A percentile compares a stretch with the other conserved stretches of the same genome.
phyloP scores from a whole-genome alignment of 139 green algal genomes.

The Zygnema cylindricum region DNA sequence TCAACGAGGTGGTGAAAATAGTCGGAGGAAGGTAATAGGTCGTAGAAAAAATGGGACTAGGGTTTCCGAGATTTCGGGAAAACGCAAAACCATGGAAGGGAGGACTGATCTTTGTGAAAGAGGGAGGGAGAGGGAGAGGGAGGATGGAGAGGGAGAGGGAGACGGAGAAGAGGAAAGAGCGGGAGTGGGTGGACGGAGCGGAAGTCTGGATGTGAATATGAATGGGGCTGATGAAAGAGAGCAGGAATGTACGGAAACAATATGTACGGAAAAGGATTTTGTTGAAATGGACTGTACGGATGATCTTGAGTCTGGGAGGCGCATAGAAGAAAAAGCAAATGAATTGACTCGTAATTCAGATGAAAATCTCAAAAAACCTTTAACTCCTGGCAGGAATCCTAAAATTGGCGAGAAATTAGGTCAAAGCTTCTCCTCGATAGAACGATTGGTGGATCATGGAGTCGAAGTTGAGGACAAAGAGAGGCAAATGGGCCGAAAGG shows the following conservation, averaged over 20 bases:
- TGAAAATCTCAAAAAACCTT: neutral
- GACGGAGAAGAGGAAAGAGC: no score
- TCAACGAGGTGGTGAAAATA: neutral
- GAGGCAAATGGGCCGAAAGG: neutral
- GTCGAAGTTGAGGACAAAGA: neutral
- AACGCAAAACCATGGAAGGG: neutral
- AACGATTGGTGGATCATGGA: neutral
- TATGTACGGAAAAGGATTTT: no score
- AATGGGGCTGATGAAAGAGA: no score
- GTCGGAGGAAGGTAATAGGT: conserved; percentile 21
- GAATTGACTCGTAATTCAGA: no score
- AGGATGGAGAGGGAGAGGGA: no score
- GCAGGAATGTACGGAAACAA: no score
- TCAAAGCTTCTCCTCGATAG: neutral
- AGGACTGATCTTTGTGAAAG: neutral
- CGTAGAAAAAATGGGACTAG: conserved; percentile 2
- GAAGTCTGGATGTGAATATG: no score
- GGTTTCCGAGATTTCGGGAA: neutral
- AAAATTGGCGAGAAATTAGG: neutral
- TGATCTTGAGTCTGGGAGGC: no score
- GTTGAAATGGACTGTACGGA: no score
- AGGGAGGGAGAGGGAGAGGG: conserved; percentile 7
- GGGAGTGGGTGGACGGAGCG: no score
- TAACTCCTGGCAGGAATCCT: neutral
- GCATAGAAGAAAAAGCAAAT: no score